Conservation (phyloP, 352 stramenopile species). For the Pythium brachiatum region DNA sequence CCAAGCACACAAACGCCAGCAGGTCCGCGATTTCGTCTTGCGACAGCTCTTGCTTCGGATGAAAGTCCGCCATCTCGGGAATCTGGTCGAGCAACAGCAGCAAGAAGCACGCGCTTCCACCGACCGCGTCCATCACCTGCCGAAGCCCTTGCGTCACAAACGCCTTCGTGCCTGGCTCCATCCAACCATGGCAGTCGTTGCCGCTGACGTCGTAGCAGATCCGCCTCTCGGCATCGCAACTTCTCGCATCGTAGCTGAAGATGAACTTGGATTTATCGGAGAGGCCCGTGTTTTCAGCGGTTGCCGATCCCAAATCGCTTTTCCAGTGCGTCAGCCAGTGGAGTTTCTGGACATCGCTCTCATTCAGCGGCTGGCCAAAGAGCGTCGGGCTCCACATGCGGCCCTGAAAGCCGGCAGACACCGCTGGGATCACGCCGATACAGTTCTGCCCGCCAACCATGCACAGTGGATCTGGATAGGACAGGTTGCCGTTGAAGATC, state of each 20-base stretch:
- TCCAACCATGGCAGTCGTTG: slow-evolving; percentile 66
- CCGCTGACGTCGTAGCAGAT: slow-evolving; percentile 75
- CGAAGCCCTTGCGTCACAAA: slow-evolving; percentile 62
- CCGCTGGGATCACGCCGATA: slow-evolving; percentile 57
- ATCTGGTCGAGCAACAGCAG: slow-evolving; percentile 75
- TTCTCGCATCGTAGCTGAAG: slow-evolving; percentile 78
- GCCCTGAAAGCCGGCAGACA: slow-evolving; percentile 48
- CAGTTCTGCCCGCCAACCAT: slow-evolving; percentile 72
- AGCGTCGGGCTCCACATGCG: slow-evolving; percentile 77
- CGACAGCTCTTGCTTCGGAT: slow-evolving; percentile 65
- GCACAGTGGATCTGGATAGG: slow-evolving; percentile 66
- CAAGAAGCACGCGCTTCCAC: slow-evolving; percentile 69
- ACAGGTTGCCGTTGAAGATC: slow-evolving; percentile 63
- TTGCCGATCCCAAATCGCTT: slow-evolving; percentile 51
- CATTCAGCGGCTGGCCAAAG: slow-evolving; percentile 59
- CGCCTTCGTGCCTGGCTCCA: slow-evolving; percentile 65
- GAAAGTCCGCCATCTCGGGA: slow-evolving; percentile 73
- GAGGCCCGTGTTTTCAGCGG: slow-evolving; percentile 59
- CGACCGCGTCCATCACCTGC: slow-evolving; percentile 63
- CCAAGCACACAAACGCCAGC: slow-evolving; percentile 54
- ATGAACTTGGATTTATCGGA: slow-evolving; percentile 78
- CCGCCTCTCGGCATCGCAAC: slow-evolving; percentile 47
- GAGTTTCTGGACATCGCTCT: slow-evolving; percentile 63
- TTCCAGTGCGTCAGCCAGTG: slow-evolving; percentile 82
- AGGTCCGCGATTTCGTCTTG: slow-evolving; percentile 67